These are phyloP conservation scores for Melaleuca quinquenervia DNA, from an alignment of 345 rosid genomes.

Conservation along the genomic window DNA sequence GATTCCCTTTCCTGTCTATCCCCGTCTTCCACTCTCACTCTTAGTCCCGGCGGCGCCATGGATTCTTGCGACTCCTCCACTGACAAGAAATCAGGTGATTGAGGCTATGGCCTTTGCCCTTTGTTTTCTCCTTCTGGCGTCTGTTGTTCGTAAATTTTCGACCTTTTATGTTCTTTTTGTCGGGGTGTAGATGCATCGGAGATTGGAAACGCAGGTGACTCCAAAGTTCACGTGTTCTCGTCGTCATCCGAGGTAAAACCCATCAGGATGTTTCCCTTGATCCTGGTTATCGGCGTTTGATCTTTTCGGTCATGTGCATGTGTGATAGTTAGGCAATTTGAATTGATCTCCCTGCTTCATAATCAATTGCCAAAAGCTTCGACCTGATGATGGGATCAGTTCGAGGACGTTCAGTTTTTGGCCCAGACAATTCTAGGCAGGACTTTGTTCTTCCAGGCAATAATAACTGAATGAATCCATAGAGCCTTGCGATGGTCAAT, in stretches of 20 bases:
- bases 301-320: background rate
- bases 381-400: background rate
- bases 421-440: background rate
- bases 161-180: background rate
- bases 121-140: background rate
- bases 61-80: background rate
- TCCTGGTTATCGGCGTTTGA: background rate
- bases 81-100: constrained; percentile 8
- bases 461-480: background rate
- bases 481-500: background rate
- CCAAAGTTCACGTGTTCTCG: constrained; percentile 43
- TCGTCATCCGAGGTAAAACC: constrained; percentile 48
- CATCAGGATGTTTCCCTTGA: background rate
- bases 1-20: background rate
- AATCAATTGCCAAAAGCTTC: background rate
- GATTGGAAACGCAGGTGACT: constrained; percentile 20
- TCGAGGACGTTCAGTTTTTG: background rate
- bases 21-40: background rate
- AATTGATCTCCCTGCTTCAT: background rate
- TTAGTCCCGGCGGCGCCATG: background rate
- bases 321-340: background rate
- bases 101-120: background rate
- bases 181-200: constrained; percentile 12
- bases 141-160: background rate
- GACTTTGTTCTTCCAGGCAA: background rate